Conservation (phyloP, 768 basidiomycete species). For the Russula vinacea region DNA sequence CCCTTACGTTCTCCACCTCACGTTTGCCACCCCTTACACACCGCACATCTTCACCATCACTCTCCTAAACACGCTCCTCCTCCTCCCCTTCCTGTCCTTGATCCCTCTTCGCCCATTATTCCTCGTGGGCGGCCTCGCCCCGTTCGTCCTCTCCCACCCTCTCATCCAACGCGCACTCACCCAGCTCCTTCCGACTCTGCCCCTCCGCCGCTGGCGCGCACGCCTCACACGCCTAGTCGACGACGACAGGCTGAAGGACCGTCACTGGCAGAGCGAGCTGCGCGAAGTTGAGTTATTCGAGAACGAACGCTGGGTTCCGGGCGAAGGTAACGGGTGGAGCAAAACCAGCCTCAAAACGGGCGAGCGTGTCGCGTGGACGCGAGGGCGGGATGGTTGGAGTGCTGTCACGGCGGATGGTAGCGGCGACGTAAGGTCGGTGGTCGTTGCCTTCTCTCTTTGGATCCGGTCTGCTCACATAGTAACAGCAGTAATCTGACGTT, state of each 20-base stretch:
- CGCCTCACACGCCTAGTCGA: conserved; percentile 46
- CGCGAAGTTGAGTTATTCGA: conserved; percentile 74
- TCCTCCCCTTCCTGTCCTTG: conserved; percentile 39
- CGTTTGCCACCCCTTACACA: conserved; percentile 52
- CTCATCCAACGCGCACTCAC: conserved; percentile 36
- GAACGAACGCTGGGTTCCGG: conserved; percentile 60
- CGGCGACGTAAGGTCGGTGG: conserved; percentile 62
- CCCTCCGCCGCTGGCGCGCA: conserved; percentile 26
- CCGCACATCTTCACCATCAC: conserved; percentile 51
- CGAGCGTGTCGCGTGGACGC: conserved; percentile 67
- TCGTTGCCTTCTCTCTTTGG: conserved; percentile 14
- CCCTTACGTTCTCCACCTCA: conserved; percentile 51
- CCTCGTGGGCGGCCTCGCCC: conserved; percentile 49
- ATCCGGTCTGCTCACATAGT: conserved; percentile 19
- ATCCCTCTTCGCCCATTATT: conserved; percentile 46
- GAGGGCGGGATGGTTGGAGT: conserved; percentile 69
- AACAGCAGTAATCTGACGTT: conserved; percentile 78
- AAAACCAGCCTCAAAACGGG: conserved; percentile 39
- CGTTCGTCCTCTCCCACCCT: conserved; percentile 56
- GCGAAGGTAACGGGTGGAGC: conserved; percentile 38
- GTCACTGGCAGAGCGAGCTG: conserved; percentile 61
- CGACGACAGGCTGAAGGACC: conserved; percentile 62
- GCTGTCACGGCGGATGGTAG: conserved; percentile 45
- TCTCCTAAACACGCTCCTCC: conserved; percentile 44
- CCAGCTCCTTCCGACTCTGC: conserved; percentile 33